Conservation (phyloP, 2,329 filamentous ascomycete species). For the Magnaporthiopsis poae region DNA sequence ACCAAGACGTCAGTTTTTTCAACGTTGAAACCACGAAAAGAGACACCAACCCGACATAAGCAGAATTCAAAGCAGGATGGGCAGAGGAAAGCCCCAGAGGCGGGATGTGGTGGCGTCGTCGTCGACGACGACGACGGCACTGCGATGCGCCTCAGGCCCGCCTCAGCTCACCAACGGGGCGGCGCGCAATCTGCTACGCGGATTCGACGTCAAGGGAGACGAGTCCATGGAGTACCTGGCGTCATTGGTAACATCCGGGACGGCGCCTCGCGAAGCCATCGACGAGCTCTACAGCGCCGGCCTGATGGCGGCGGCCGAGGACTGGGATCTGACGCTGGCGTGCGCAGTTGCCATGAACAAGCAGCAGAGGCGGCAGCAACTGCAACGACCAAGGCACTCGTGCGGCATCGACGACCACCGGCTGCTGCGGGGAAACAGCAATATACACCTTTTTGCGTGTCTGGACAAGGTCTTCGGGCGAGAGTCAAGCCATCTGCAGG, state of each 20-base stretch:
- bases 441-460: conserved; percentile 1
- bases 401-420: neutral
- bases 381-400: neutral
- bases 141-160: neutral
- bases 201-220: conserved; percentile 22
- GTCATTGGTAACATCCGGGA: conserved; percentile 17
- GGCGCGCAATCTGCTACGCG: conserved; percentile 21
- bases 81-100: neutral
- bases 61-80: neutral
- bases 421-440: neutral
- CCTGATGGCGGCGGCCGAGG: conserved; percentile 23
- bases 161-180: conserved; percentile 10
- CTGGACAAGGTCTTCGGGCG: neutral
- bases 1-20: no score
- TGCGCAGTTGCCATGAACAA: conserved; percentile 22
- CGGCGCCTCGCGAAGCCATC: conserved; percentile 18
- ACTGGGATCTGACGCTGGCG: conserved; percentile 24
- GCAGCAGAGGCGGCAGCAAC: conserved; percentile 6
- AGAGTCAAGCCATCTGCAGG: neutral
- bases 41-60: neutral
- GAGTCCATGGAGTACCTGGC: conserved; percentile 19
- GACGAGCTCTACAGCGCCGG: conserved; percentile 18
- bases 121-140: neutral
- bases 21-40: neutral
- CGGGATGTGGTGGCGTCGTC: neutral